A percentile compares a stretch with the other conserved stretches of the same genome.
These are phyloP conservation scores for Amphicarpaea edgeworthii DNA, from an alignment of 306 rosid species.

Conservation along the genomic window DNA sequence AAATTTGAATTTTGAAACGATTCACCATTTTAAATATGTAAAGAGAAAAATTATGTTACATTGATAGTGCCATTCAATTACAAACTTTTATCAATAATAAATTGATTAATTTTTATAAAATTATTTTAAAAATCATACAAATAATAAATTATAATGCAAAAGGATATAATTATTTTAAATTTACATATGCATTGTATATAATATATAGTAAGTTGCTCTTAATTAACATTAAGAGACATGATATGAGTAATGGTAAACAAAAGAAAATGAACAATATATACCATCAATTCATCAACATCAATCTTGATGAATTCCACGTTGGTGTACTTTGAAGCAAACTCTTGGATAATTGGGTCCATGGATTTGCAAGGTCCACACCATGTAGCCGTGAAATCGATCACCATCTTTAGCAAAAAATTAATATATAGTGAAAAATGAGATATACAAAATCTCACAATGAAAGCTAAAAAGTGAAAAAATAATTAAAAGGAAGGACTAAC, in stretches of 20 bases:
- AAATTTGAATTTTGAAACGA: background rate
- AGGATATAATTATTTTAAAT: too few species aligned
- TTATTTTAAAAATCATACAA: too few species aligned
- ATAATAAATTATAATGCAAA: too few species aligned
- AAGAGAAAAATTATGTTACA: too few species aligned
- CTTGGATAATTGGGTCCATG: slow-evolving; percentile 69
- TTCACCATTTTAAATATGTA: background rate
- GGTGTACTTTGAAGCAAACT: slow-evolving; percentile 58
- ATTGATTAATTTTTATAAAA: too few species aligned
- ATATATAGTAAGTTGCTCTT: background rate
- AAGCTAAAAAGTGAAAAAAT: background rate
- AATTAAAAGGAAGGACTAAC: background rate
- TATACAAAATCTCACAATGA: background rate
- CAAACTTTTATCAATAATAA: too few species aligned
- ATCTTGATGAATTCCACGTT: slow-evolving; percentile 72
- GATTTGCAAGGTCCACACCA: slow-evolving; percentile 89
- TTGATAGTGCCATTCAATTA: too few species aligned
- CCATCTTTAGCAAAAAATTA: slow-evolving; percentile 55
- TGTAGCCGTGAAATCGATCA: slow-evolving; percentile 81
- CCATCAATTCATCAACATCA: slow-evolving; percentile 81
- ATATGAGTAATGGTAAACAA: background rate
- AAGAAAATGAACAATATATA: background rate
- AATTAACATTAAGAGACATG: background rate
- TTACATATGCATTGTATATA: background rate
- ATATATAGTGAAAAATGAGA: background rate